phyloP scores from a whole-genome alignment of 305 asterid species.

The Fraxinus greggii region DNA sequence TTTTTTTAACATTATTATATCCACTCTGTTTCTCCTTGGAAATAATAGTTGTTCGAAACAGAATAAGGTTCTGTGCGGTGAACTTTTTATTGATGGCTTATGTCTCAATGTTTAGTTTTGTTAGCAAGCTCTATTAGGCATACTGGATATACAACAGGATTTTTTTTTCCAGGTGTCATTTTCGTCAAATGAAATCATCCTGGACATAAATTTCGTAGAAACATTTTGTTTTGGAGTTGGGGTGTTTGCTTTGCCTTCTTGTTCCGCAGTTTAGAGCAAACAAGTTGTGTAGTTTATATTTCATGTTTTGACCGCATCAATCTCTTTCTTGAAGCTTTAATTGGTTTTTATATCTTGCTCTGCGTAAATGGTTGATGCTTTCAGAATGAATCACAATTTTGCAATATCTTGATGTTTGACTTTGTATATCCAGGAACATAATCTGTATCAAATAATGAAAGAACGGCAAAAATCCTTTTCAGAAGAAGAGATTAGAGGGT shows the following conservation, averaged over 20 bases:
- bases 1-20: background rate
- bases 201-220: background rate
- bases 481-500: slow-evolving; percentile 76
- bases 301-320: background rate
- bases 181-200: background rate
- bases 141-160: background rate
- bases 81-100: background rate
- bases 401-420: slow-evolving; percentile 18
- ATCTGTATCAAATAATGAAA: slow-evolving; percentile 83
- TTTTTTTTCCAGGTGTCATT: background rate
- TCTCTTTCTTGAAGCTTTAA: background rate
- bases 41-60: background rate
- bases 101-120: background rate
- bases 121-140: background rate
- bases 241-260: background rate
- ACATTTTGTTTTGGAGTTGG: background rate
- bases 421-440: slow-evolving; percentile 57
- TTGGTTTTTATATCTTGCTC: slow-evolving; percentile 3
- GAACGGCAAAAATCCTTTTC: slow-evolving; percentile 60
- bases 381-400: background rate
- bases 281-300: background rate
- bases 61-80: background rate
- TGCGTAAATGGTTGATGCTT: background rate
- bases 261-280: background rate
- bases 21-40: background rate